Conservation (phyloP, 306 rosid species). For the Prunus padus region DNA sequence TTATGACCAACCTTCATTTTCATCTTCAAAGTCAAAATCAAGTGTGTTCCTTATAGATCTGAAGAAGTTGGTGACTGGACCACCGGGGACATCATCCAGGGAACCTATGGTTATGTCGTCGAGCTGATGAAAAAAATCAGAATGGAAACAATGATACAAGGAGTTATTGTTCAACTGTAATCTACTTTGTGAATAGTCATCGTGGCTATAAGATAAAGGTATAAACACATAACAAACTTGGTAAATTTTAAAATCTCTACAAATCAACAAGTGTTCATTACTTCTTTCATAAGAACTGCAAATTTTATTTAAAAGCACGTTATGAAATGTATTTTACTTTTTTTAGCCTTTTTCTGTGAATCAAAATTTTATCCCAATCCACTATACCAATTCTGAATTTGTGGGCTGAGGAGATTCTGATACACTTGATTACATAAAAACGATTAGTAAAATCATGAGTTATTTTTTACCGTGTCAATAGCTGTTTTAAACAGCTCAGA, state of each 20-base stretch:
- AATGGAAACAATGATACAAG: neutral
- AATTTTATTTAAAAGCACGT: neutral
- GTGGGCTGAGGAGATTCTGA: neutral
- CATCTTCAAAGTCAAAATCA: constrained; percentile 97
- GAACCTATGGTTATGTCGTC: constrained; percentile 79
- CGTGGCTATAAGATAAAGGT: neutral
- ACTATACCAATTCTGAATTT: neutral
- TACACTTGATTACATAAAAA: neutral
- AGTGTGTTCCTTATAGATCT: constrained; percentile 87
- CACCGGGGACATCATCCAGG: constrained; percentile 84
- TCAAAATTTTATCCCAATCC: neutral
- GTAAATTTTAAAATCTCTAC: neutral
- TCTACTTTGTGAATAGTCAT: neutral
- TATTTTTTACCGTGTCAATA: constrained; percentile 68
- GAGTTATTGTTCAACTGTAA: constrained; percentile 1
- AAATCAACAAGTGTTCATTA: no score
- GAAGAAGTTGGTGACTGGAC: constrained; percentile 76
- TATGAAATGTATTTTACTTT: neutral
- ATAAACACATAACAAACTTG: neutral
- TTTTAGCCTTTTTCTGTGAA: neutral
- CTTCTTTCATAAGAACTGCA: neutral
- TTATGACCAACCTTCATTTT: constrained; percentile 65
- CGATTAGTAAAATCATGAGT: constrained; percentile 22
- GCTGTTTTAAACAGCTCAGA: constrained; percentile 76
- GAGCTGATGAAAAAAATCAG: constrained; percentile 46